Percentiles rank a stretch among this genome's conserved stretches.
These are phyloP conservation scores for Aurifilum marmelostoma DNA, from an alignment of 2,329 filamentous ascomycete genomes.

Conservation along the genomic window DNA sequence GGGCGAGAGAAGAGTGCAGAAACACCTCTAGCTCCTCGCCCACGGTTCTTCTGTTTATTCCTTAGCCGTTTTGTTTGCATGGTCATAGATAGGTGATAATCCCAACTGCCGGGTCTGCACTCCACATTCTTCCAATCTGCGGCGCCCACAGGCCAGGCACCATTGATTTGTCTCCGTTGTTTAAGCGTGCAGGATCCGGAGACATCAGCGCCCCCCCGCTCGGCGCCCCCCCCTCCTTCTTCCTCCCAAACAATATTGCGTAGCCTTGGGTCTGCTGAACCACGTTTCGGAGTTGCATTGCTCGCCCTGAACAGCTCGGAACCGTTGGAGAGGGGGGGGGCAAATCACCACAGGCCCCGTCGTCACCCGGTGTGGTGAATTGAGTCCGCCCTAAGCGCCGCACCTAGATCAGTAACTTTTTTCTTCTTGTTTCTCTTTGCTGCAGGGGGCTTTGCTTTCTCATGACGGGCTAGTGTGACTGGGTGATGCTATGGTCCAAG, in stretches of 20 bases:
- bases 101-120: background rate
- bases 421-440: background rate
- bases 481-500: background rate
- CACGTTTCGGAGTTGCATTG: slow-evolving; percentile 12
- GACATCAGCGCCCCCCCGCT: too few relatives aligned
- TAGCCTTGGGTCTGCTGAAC: background rate
- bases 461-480: background rate
- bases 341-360: background rate
- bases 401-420: background rate
- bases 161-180: background rate
- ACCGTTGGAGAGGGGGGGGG: too few relatives aligned
- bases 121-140: background rate
- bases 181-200: background rate
- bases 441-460: background rate
- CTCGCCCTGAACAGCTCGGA: background rate
- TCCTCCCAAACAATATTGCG: background rate
- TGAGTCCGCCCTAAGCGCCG: background rate
- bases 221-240: too few relatives aligned
- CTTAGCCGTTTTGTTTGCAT: too few relatives aligned
- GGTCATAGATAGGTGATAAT: background rate
- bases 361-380: background rate
- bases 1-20: background rate
- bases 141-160: background rate
- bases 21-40: background rate
- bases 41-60: background rate